A percentile compares a stretch with the other conserved stretches of the same genome.
These are phyloP conservation scores for Dictyostelium purpureum DNA, from an alignment of 78 protist species.

Conservation along the genomic window DNA sequence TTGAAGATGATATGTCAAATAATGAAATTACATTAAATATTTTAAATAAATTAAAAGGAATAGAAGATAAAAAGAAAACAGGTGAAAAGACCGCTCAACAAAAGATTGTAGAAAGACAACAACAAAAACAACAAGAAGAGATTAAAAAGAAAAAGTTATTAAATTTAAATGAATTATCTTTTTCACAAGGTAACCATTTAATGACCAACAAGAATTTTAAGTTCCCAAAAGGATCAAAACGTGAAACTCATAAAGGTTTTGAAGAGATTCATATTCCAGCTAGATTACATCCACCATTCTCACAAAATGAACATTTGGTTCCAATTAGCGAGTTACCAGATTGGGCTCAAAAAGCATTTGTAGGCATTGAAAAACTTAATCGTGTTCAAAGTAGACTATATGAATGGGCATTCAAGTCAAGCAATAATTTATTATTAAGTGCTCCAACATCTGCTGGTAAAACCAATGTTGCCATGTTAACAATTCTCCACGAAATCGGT, in stretches of 20 bases:
- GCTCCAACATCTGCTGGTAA: conserved; percentile 99
- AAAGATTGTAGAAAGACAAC: too few species aligned
- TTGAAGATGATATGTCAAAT: conserved; percentile 85
- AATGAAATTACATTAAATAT: conserved; percentile 54
- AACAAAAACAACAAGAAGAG: not conserved
- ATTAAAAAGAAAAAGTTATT: conserved; percentile 27
- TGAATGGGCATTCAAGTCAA: conserved; percentile 83
- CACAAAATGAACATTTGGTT: conserved; percentile 31
- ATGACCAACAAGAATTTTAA: conserved; percentile 88
- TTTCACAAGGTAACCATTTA: conserved; percentile 90
- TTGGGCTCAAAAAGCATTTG: conserved; percentile 44
- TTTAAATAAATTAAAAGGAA: conserved; percentile 61
- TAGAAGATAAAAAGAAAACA: conserved; percentile 7
- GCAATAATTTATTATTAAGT: conserved; percentile 96
- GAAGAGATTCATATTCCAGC: conserved; percentile 95
- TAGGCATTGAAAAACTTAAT: conserved; percentile 28
- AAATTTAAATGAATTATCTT: conserved; percentile 91
- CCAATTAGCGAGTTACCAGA: conserved; percentile 52
- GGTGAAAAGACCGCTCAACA: not conserved
- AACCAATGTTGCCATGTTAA: conserved; percentile 99
- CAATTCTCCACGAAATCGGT: conserved; percentile 95
- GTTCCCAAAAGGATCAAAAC: conserved; percentile 88
- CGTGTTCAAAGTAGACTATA: conserved; percentile 87
- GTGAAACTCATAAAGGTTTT: conserved; percentile 87
- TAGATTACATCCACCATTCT: conserved; percentile 49